Base-by-base conservation (phyloP, 805 yeast genomes). In the Saccharomycopsis capsularis region DNA sequence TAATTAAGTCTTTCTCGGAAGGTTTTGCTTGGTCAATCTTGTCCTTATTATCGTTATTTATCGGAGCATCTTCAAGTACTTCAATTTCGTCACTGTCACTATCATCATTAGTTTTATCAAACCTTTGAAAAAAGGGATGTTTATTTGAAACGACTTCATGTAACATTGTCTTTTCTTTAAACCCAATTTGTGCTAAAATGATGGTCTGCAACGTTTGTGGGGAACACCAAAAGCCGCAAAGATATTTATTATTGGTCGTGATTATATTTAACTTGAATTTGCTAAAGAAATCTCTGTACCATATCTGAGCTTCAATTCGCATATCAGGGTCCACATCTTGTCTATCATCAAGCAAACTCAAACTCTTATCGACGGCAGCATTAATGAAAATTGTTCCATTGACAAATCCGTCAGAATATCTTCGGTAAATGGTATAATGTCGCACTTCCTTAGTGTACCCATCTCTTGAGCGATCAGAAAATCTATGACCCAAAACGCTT, bases 271-370 rank as follows among this genome's bases (percentile, higher is more conserved):
- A 18, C 3, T 32, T 22, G n/a, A 25, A 19, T 16, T 35, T 32
- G 18, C 13, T 13, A 16, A 30, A 43, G 7, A 13, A 6, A 15
- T 43, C 46, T 24, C 40, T 34, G 19, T 25, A 43, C n/a, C 19
- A 43, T 23, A 43, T 18, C 19, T 43, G 40, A 11, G 32, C 16
- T 29, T 30, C 40, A 35, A 43, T 34, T 22, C 38, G 46, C 27
- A 43, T 22, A 30, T 43, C 46, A 34, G 46, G 46, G 25, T 43
- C 46, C 19, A 34, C 46, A 32, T 19, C 29, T n/a, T 23, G 15
- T n/a, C 46, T 13, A 24, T 32, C 46, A 16, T 43, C 40, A 15
- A 43, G 27, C 6, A 18, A 21, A 34, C 29, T 34, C 19, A 43
- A 34, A n/a, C 25, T 30, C 21, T 32, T 43, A 22, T 34, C 37